Percentiles rank a stretch among this genome's conserved stretches.
phyloP scores from a whole-genome alignment of 1,284 basidiomycete genomes.

The Ganoderma boninense region DNA sequence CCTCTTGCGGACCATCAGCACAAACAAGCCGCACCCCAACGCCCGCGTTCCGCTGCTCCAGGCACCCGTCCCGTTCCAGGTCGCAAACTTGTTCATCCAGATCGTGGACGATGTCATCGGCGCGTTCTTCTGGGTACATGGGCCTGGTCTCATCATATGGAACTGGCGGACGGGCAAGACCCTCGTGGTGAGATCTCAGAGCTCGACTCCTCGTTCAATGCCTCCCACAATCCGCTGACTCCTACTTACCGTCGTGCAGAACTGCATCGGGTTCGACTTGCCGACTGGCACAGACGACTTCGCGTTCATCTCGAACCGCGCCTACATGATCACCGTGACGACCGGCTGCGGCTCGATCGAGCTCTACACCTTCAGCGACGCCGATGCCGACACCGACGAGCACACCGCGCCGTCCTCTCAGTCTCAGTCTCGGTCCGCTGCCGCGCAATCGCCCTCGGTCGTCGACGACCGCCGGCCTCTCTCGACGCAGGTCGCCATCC shows the following conservation, averaged over 20 bases:
- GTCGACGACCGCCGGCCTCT: neutral
- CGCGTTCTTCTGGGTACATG: conserved; percentile 50
- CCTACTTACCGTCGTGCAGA: conserved; percentile 27
- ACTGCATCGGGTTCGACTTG: conserved; percentile 35
- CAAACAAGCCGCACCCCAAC: conserved; percentile 50
- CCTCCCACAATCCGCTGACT: neutral
- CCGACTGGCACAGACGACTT: conserved; percentile 50
- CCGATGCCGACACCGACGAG: no score
- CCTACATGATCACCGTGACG: conserved; percentile 51
- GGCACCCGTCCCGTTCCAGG: conserved; percentile 42
- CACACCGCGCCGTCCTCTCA: neutral
- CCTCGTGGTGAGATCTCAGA: conserved; percentile 57
- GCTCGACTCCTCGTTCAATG: neutral
- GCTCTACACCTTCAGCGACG: conserved; percentile 46
- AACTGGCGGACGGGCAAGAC: conserved; percentile 59
- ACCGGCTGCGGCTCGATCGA: conserved; percentile 39
- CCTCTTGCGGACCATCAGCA: conserved; percentile 51
- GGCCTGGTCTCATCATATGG: conserved; percentile 56
- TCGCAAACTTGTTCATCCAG: conserved; percentile 51
- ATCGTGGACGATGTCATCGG: conserved; percentile 61
- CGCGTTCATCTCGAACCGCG: conserved; percentile 53
- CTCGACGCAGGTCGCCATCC: conserved; percentile 40
- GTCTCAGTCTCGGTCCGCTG: no score
- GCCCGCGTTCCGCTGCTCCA: conserved; percentile 36
- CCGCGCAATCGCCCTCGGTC: conserved; percentile 37